Evolutionary conservation across 1,139 yeast species (phyloP).

Genomic region (Nakaseomyces bracarensis): DNA sequence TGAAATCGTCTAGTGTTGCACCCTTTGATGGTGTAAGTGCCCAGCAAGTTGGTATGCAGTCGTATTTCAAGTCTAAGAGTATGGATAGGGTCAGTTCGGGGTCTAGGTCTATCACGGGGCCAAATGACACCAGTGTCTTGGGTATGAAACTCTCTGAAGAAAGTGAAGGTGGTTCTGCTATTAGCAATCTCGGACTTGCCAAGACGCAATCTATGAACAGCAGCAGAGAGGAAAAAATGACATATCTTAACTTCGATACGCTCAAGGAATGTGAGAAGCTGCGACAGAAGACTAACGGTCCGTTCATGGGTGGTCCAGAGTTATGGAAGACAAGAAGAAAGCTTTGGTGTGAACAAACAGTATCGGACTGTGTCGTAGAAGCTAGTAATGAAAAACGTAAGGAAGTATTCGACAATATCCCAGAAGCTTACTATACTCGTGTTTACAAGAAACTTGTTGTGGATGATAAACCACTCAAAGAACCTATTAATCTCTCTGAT

Average conservation of each 20-base stretch:
- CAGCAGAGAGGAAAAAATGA: constrained; percentile 12
- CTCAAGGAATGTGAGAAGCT: constrained; percentile 29
- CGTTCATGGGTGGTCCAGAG: constrained; percentile 40
- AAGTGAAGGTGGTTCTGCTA: constrained; percentile 14
- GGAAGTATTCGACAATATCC: constrained; percentile 23
- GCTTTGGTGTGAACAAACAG: constrained; percentile 44
- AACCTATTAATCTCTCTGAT: constrained; percentile 53
- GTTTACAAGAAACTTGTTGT: constrained; percentile 52
- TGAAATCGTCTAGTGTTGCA: constrained; percentile 3
- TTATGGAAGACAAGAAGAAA: constrained; percentile 55
- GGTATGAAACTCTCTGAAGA: constrained; percentile 21
- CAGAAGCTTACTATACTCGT: constrained; percentile 42
- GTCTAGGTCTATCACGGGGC: constrained; percentile 9
- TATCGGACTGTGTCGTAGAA: constrained; percentile 18
- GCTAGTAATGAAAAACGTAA: constrained; percentile 16
- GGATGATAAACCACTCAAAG: constrained; percentile 48
- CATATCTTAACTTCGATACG: constrained; percentile 30
- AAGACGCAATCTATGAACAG: neutral
- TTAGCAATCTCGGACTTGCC: constrained; percentile 17
- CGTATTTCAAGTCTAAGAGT: constrained; percentile 6
- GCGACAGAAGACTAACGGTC: constrained; percentile 23
- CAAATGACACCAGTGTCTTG: constrained; percentile 6
- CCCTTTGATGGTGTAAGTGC: neutral
- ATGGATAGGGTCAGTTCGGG: constrained; percentile 20
- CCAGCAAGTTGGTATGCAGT: constrained; percentile 2